Evolutionary conservation across 2,329 filamentous ascomycete genomes (phyloP).

Genomic region (Scytalidium sp.): DNA sequence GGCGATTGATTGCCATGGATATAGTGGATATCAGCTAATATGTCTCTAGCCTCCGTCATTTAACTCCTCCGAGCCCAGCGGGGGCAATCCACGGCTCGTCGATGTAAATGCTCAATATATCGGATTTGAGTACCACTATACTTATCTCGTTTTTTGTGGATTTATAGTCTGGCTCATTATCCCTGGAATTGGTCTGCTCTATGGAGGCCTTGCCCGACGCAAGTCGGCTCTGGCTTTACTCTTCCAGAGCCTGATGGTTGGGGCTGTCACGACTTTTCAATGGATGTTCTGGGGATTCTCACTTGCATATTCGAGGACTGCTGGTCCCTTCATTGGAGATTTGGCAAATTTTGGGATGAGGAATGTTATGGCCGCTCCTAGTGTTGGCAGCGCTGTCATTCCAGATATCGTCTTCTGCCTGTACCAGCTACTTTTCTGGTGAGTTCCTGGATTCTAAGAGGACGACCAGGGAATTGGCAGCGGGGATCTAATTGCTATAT

Average conservation of each 20-base stretch:
- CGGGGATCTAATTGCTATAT: not conserved
- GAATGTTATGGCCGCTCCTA: slow-evolving; percentile 58
- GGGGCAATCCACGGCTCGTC: slow-evolving; percentile 49
- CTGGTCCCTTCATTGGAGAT: slow-evolving; percentile 60
- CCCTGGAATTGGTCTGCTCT: slow-evolving; percentile 62
- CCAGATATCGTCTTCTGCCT: slow-evolving; percentile 66
- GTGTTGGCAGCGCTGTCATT: slow-evolving; percentile 51
- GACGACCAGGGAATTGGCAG: not conserved
- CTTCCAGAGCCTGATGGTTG: slow-evolving; percentile 60
- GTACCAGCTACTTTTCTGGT: slow-evolving; percentile 61
- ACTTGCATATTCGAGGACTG: slow-evolving; percentile 58
- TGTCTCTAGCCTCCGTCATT: slow-evolving; percentile 12
- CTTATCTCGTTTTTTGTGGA: slow-evolving; percentile 55
- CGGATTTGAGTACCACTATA: slow-evolving; percentile 59
- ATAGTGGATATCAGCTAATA: not conserved
- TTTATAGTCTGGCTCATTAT: slow-evolving; percentile 66
- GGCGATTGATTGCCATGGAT: no score
- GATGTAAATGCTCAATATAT: slow-evolving; percentile 52
- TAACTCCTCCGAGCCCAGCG: slow-evolving; percentile 38
- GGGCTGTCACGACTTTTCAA: slow-evolving; percentile 52
- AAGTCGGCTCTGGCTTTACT: slow-evolving; percentile 61
- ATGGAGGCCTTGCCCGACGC: slow-evolving; percentile 59
- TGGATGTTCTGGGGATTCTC: slow-evolving; percentile 65
- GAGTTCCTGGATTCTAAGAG: slow-evolving; percentile 17
- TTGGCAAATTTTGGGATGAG: slow-evolving; percentile 59